Conservation (phyloP, 2,329 filamentous ascomycete genomes). For the Lachnellula cervina region DNA sequence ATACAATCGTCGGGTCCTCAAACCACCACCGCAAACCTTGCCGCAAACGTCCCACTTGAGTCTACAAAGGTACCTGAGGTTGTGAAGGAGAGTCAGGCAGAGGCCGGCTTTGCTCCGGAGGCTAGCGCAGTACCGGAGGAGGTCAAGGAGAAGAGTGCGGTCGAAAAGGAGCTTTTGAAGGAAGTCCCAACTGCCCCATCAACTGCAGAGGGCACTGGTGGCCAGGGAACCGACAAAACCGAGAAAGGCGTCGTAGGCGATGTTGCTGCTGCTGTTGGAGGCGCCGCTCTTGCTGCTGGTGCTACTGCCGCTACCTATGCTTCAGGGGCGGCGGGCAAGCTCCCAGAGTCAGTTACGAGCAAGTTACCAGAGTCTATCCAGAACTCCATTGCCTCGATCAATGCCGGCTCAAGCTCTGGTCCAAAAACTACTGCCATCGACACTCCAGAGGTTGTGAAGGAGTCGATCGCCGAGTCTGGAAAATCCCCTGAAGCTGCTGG, state of each 20-base stretch:
- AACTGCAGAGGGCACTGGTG: conserved; percentile 52
- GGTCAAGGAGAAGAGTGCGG: conserved; percentile 64
- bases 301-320: conserved; percentile 39
- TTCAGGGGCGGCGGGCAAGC: conserved; percentile 30
- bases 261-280: conserved; percentile 39
- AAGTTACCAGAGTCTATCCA: conserved; percentile 52
- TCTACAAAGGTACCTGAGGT: conserved; percentile 50
- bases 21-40: conserved; percentile 38
- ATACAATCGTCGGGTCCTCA: conserved; percentile 47
- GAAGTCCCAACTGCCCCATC: conserved; percentile 58
- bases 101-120: conserved; percentile 60
- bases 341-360: conserved; percentile 36
- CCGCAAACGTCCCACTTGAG: conserved; percentile 39
- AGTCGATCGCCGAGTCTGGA: conserved; percentile 54
- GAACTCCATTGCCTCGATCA: conserved; percentile 45
- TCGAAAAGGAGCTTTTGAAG: conserved; percentile 66
- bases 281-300: conserved; percentile 39
- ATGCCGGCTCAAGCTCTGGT: conserved; percentile 37
- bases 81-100: conserved; percentile 67
- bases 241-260: conserved; percentile 41
- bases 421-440: conserved; percentile 43
- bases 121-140: conserved; percentile 61
- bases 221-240: conserved; percentile 48
- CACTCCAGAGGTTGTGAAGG: conserved; percentile 52
- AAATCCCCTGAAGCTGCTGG: conserved; percentile 66